A percentile compares a stretch with the other conserved stretches of the same genome.
Conservation (phyloP, 2,329 filamentous ascomycete species). For the Plenodomus lindquistii region DNA sequence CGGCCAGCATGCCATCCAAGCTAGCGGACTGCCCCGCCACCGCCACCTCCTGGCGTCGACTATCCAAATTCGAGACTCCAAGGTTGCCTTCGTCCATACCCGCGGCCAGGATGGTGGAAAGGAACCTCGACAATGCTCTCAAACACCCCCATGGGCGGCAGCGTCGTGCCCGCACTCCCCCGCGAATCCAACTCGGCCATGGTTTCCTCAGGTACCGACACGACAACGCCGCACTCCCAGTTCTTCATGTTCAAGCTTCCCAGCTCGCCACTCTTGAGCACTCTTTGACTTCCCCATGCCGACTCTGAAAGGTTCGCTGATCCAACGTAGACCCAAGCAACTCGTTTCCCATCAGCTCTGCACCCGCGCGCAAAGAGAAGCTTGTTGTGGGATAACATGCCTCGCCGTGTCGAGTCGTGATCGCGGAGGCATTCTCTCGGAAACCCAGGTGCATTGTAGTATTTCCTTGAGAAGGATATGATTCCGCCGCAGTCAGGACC, state of each 20-base stretch:
- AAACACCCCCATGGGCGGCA: conserved; percentile 56
- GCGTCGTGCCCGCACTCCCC: conserved; percentile 7
- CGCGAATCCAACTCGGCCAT: conserved; percentile 10
- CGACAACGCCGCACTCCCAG: conserved; percentile 91
- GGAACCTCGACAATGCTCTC: conserved; percentile 63
- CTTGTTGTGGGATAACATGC: conserved; percentile 89
- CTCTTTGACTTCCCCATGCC: conserved; percentile 83
- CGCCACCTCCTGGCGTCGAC: too few relatives aligned
- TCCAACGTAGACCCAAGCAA: conserved; percentile 82
- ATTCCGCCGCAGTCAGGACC: conserved; percentile 71
- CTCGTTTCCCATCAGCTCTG: conserved; percentile 35
- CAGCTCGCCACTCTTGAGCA: conserved; percentile 67
- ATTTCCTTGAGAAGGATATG: conserved; percentile 75
- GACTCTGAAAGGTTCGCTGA: conserved; percentile 92
- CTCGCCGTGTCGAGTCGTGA: conserved; percentile 69
- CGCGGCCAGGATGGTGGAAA: conserved; percentile 62
- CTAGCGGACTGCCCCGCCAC: too few relatives aligned
- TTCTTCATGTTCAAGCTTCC: conserved; percentile 78
- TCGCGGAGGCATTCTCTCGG: conserved; percentile 74
- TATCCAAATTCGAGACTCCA: conserved; percentile 47
- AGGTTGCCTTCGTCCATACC: conserved; percentile 51
- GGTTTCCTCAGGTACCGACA: conserved; percentile 57
- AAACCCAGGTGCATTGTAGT: conserved; percentile 72
- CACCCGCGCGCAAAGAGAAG: conserved; percentile 50
- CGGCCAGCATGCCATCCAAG: neutral